phyloP scores from a whole-genome alignment of 352 stramenopile species.

The Globisporangium mamillatum region DNA sequence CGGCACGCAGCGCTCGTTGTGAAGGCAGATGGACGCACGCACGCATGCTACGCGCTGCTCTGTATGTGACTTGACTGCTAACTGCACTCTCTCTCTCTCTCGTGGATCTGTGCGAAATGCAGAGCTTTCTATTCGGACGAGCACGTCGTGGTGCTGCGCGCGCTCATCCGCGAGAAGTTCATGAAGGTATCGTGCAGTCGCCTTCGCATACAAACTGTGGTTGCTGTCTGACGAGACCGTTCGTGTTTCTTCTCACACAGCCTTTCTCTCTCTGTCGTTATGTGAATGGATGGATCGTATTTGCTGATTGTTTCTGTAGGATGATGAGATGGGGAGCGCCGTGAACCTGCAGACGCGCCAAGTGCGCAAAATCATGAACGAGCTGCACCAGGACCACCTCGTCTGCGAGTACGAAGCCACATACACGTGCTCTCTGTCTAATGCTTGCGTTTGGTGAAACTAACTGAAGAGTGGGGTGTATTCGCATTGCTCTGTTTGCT shows the following conservation, averaged over 20 bases:
- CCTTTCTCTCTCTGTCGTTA: neutral
- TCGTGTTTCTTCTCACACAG: neutral
- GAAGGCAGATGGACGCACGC: too few relatives aligned
- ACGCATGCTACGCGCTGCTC: neutral
- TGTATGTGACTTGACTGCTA: neutral
- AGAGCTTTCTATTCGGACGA: constrained; percentile 90
- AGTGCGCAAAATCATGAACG: constrained; percentile 89
- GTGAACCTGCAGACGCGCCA: constrained; percentile 87
- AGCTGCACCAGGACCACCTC: constrained; percentile 82
- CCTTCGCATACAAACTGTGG: neutral
- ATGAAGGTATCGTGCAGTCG: constrained; percentile 54
- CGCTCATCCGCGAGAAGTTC: constrained; percentile 85
- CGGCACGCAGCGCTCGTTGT: neutral
- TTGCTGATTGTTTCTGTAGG: constrained; percentile 27
- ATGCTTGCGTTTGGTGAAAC: neutral
- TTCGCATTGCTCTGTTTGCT: neutral
- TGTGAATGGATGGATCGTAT: neutral
- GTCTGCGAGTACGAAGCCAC: constrained; percentile 69
- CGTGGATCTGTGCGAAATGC: neutral
- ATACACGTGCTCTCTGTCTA: neutral
- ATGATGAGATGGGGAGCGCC: constrained; percentile 86
- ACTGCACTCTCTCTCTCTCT: neutral
- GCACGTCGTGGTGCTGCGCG: constrained; percentile 82
- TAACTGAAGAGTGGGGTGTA: neutral
- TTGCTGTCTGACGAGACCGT: neutral